Evolutionary conservation across 176 grass and related monocot species (phyloP), one percentile per base, ranked within the genome.

Genomic region (Themeda triandra): DNA sequence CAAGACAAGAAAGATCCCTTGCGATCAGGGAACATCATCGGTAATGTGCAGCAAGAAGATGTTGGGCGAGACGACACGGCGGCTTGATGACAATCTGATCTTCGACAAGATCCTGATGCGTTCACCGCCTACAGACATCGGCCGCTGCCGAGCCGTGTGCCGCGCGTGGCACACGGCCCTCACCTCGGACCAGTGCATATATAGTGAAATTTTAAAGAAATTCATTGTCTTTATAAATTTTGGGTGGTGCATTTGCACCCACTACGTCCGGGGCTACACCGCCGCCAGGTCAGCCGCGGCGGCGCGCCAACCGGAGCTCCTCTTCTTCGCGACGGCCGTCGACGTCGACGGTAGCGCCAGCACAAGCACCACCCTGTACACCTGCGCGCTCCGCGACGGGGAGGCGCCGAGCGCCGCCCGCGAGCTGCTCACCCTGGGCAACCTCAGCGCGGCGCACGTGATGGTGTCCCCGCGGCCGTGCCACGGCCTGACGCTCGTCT

Each of bases 401-500:
- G 45, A 31, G 72, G 45, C 41, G 3, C 41, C 51, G 21, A 9
- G n/a, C n/a, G n/a, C 58, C 58, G 33, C 83, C 0, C 48, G 73
- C 18, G 32, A 69, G 83, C 33, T 77, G 11, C 32, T 77, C 63
- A 68, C n/a, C 63, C 32, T 84, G 24, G 15, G 63, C 24, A 51
- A 76, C 44, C 62, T 84, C 6, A 28, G 0, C 31, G 63, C 63
- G 4, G 73, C 39, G 24, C 32, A 42, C 46, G 24, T 13, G 15
- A 6, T 77, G 5, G 45, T 84, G n/a, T 77, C 82, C n/a, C 45
- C 72, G 17, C 23, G 19, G 73, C 45, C 82, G 72, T 76, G 82
- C 45, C 32, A 19, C 0, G 82, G 82, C 35, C 73, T 84, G 2
- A 77, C 73, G 15, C 82, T 77, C 82, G 2, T 78, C 17, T 53